Evolutionary conservation across 2,329 filamentous ascomycete genomes (phyloP), one percentile per base, ranked within the genome.

Genomic region (Pseudocercospora fuligena): DNA sequence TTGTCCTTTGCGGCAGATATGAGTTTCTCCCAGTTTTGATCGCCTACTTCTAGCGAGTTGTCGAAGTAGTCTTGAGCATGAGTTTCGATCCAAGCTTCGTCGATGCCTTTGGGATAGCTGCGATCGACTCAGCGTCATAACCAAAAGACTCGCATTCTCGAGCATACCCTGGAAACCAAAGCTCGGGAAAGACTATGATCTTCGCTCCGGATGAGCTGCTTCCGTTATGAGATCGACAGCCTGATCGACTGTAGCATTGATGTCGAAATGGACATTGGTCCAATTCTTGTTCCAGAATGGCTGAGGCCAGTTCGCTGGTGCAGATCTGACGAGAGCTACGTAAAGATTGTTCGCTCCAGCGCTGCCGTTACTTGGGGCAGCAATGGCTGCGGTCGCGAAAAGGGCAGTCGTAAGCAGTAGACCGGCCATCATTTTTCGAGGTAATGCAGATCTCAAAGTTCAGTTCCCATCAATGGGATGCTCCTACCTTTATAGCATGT

Each of bases 141-240:
- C 29, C 29, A 31, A 8, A 31, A 31, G n/a, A 23, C 21, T 21
- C 5, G 14, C 21, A 23, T 43, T n/a, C 36, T n/a, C 11, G 36
- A n/a, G 16, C 36, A 43, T 47, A 60, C 33, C 31, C 59, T 27
- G 59, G 59, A 49, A 61, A 61, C 59, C 59, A 61, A 9, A 61
- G 59, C 19, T 61, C 59, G 3, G 59, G 59, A 27, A 61, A 61
- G 16, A 40, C 9, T 19, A 61, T n/a, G 14, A 51, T 3, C 6
- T 46, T 21, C 8, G 59, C 59, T 21, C 40, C 40, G 16, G 23
- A 9, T 11, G 8, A n/a, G 59, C 59, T 14, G 8, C 40, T 3
- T 47, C 19, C 8, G n/a, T 23, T 16, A 61, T 49, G 33, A 25
- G 27, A 2, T n/a, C 40, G 11, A 61, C 27, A 19, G 36, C 59